Evolutionary conservation across 331 rosid genomes (phyloP).

Genomic region (Ulmus americana): DNA sequence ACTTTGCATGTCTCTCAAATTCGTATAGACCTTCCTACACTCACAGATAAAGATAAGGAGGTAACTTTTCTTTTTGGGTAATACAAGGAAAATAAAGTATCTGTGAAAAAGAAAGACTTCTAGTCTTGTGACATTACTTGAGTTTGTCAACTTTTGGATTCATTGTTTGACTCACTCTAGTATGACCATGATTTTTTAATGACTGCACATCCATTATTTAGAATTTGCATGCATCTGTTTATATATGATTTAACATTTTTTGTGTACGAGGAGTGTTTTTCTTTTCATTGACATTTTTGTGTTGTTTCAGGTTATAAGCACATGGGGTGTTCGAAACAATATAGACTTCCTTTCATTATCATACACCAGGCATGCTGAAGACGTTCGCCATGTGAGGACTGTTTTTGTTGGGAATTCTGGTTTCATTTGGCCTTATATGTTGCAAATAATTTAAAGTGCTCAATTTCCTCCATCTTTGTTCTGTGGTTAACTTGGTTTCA

Average conservation of each 20-base stretch:
- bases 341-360: constrained; percentile 46
- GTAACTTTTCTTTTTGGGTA: constrained; percentile 24
- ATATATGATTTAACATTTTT: background rate
- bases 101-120: background rate
- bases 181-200: background rate
- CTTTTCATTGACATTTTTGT: background rate
- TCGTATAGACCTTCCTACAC: constrained; percentile 73
- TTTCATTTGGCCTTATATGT: constrained; percentile 7
- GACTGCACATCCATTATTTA: background rate
- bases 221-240: background rate
- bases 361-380: constrained; percentile 39
- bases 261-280: background rate
- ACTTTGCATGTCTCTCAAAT: constrained; percentile 76
- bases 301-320: constrained; percentile 29
- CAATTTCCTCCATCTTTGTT: background rate
- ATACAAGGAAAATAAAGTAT: background rate
- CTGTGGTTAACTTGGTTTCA: background rate
- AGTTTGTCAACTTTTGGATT: background rate
- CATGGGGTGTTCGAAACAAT: constrained; percentile 40
- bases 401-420: constrained; percentile 6
- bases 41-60: constrained; percentile 73
- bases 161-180: background rate
- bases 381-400: constrained; percentile 37
- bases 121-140: background rate
- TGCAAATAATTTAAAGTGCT: constrained; percentile 1